Conservation (phyloP, 177 flowering plant genomes). For the Telopea speciosissima region DNA sequence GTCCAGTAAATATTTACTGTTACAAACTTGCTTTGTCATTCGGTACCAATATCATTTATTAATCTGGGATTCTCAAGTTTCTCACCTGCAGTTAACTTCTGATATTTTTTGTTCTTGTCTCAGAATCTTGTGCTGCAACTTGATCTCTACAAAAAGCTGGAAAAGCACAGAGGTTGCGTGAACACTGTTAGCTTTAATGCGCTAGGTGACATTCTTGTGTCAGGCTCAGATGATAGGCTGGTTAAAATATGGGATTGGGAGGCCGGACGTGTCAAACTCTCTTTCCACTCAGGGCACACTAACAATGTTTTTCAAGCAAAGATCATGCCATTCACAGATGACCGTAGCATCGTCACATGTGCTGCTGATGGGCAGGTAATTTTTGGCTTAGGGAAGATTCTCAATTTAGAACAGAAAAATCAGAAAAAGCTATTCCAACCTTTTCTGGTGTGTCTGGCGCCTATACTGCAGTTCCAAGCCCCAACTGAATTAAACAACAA, state of each 20-base stretch:
- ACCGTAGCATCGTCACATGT: slow-evolving; percentile 80
- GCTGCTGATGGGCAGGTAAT: slow-evolving; percentile 97
- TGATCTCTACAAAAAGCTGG: slow-evolving; percentile 48
- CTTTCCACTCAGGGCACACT: slow-evolving; percentile 71
- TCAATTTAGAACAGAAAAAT: background rate
- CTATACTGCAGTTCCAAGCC: background rate
- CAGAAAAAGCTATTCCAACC: background rate
- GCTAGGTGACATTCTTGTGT: slow-evolving; percentile 69
- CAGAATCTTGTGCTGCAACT: slow-evolving; percentile 84
- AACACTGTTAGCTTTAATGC: slow-evolving; percentile 85
- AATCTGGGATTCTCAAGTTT: background rate
- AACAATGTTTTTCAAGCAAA: slow-evolving; percentile 93
- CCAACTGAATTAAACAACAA: background rate
- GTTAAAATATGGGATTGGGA: slow-evolving; percentile 96
- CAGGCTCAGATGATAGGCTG: slow-evolving; percentile 93
- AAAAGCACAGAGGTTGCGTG: slow-evolving; percentile 86
- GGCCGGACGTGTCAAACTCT: slow-evolving; percentile 45
- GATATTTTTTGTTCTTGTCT: background rate
- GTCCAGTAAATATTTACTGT: too few species aligned
- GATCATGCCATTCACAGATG: slow-evolving; percentile 75
- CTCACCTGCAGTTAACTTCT: background rate
- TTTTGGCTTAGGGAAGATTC: background rate
- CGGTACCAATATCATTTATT: background rate
- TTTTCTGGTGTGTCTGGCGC: background rate
- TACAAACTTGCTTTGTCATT: background rate